A percentile compares a stretch with the other conserved stretches of the same genome.
phyloP scores from a whole-genome alignment of 2,329 filamentous ascomycete species.

The Colletotrichum spinosum region DNA sequence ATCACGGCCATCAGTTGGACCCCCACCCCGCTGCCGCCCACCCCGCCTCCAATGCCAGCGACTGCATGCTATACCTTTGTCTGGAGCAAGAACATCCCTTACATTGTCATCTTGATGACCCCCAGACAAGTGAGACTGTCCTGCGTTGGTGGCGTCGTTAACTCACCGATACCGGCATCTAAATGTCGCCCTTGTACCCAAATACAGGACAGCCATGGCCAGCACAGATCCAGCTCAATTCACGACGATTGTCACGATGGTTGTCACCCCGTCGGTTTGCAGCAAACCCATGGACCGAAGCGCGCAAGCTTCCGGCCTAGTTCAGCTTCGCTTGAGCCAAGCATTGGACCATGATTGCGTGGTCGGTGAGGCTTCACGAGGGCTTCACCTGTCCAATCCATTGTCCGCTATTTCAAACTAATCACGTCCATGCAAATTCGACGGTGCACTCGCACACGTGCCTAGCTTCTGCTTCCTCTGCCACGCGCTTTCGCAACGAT shows the following conservation, averaged over 20 bases:
- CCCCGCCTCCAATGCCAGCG: constrained; percentile 8
- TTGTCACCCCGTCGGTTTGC: constrained; percentile 17
- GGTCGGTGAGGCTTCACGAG: constrained; percentile 20
- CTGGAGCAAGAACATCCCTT: background rate
- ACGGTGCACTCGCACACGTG: constrained; percentile 24
- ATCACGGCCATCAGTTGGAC: constrained; percentile 20
- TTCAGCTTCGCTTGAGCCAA: constrained; percentile 20
- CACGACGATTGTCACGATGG: background rate
- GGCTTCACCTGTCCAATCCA: constrained; percentile 9
- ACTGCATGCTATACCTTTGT: constrained; percentile 3
- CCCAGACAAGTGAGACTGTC: constrained; percentile 10
- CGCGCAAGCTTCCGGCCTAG: constrained; percentile 4
- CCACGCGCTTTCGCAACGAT: constrained; percentile 26
- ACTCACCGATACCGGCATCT: constrained; percentile 30
- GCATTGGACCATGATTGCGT: constrained; percentile 7
- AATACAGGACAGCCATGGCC: background rate
- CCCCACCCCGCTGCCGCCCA: constrained; percentile 25
- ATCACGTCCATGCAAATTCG: constrained; percentile 7
- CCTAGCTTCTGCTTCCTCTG: constrained; percentile 28
- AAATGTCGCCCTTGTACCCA: background rate
- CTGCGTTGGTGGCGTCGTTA: background rate
- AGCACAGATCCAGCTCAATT: background rate
- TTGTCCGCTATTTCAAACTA: constrained; percentile 6
- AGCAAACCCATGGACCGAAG: constrained; percentile 23
- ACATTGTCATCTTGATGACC: constrained; percentile 10